phyloP scores from a whole-genome alignment of 179 eudicot species.

The Beta macrorhiza region DNA sequence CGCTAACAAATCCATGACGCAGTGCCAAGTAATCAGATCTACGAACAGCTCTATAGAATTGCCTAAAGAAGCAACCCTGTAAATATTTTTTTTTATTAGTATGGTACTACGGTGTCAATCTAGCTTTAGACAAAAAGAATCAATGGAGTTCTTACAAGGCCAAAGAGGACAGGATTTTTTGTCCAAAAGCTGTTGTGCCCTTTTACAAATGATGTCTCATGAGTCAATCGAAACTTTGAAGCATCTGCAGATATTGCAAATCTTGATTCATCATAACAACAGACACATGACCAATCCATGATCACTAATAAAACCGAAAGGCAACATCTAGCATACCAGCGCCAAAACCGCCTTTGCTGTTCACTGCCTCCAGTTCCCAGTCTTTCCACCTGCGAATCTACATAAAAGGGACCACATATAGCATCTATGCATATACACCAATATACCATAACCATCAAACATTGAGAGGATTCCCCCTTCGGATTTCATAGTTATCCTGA shows the following conservation, averaged over 20 bases:
- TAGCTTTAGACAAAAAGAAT: too few species aligned
- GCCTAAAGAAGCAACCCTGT: constrained; percentile 87
- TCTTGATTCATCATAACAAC: not conserved
- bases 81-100: constrained; percentile 7
- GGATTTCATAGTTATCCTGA: not conserved
- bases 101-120: too few species aligned
- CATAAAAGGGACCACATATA: constrained; percentile 8
- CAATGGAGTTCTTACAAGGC: constrained; percentile 41
- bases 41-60: constrained; percentile 72
- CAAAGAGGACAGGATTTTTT: constrained; percentile 47
- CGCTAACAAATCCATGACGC: constrained; percentile 88
- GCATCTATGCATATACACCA: not conserved
- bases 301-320: not conserved
- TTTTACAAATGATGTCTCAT: constrained; percentile 74
- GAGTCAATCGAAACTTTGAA: constrained; percentile 60
- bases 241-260: constrained; percentile 43
- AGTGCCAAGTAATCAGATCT: constrained; percentile 78
- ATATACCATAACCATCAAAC: not conserved
- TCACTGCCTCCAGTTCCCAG: constrained; percentile 58
- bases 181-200: constrained; percentile 57
- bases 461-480: not conserved
- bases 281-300: not conserved
- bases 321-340: constrained; percentile 13
- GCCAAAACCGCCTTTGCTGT: not conserved
- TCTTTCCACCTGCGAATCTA: constrained; percentile 91